Percentiles rank a stretch among this genome's conserved stretches.
Conservation (phyloP, 768 basidiomycete genomes). For the Lactifluus subvellereus region DNA sequence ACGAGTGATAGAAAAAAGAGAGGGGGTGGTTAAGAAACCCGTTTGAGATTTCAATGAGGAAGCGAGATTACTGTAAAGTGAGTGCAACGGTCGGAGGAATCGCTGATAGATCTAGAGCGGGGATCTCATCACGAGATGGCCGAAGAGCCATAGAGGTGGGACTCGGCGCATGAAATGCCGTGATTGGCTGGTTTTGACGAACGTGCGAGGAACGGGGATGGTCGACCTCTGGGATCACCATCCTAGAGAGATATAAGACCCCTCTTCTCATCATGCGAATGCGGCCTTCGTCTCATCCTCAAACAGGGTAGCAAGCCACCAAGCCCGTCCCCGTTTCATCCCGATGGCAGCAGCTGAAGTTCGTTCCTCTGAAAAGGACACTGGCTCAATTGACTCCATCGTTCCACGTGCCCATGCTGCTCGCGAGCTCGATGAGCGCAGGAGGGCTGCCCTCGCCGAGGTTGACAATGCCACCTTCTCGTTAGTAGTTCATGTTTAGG, state of each 20-base stretch:
- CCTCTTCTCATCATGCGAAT: neutral
- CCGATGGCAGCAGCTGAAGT: constrained; percentile 11
- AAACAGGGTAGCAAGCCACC: neutral
- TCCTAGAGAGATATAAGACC: constrained; percentile 4
- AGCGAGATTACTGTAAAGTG: too few species aligned
- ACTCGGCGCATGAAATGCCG: neutral
- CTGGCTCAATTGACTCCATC: neutral
- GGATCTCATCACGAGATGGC: too few species aligned
- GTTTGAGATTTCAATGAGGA: too few species aligned
- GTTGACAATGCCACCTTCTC: constrained; percentile 84
- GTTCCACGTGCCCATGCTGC: neutral
- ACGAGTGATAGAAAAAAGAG: too few species aligned
- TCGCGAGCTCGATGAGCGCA: constrained; percentile 53
- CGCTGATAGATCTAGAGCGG: too few species aligned
- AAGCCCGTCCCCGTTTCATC: too few species aligned
- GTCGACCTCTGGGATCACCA: neutral
- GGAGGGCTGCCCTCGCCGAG: constrained; percentile 76
- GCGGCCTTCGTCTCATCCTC: neutral
- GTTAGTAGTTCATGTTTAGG: constrained; percentile 36
- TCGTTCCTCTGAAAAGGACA: constrained; percentile 8
- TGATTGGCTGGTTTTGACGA: constrained; percentile 5
- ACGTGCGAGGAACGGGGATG: constrained; percentile 15
- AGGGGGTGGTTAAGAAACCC: too few species aligned
- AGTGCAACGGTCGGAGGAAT: too few species aligned
- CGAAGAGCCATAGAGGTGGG: too few species aligned